Conservation (phyloP, 2,329 filamentous ascomycete genomes). For the Decorospora gaudefroyi region DNA sequence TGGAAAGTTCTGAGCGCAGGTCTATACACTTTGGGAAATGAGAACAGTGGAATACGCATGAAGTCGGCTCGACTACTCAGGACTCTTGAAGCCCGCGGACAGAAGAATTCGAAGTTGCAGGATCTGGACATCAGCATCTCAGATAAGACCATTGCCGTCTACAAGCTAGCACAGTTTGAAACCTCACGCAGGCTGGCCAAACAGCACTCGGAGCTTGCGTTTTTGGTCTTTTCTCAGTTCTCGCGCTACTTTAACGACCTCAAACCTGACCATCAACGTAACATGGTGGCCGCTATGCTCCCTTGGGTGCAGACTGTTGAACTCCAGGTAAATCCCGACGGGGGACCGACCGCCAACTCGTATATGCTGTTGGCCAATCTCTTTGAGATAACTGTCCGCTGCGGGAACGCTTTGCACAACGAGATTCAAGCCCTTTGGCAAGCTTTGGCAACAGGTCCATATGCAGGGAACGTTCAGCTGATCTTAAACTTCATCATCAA, state of each 20-base stretch:
- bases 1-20: constrained; percentile 90
- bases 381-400: constrained; percentile 94
- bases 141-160: constrained; percentile 97
- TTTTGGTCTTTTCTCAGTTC: constrained; percentile 95
- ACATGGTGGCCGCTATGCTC: constrained; percentile 90
- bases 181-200: constrained; percentile 88
- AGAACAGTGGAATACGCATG: constrained; percentile 84
- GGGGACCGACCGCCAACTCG: constrained; percentile 85
- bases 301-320: constrained; percentile 97
- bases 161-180: constrained; percentile 96
- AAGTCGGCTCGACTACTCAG: constrained; percentile 83
- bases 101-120: constrained; percentile 86
- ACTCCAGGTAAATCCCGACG: constrained; percentile 87
- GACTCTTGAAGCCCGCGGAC: constrained; percentile 79
- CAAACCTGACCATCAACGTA: constrained; percentile 80
- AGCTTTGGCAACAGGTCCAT: constrained; percentile 87
- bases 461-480: constrained; percentile 90
- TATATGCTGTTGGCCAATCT: constrained; percentile 95
- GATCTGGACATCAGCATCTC: constrained; percentile 98
- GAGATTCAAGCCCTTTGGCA: constrained; percentile 98
- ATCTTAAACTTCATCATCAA: constrained; percentile 96
- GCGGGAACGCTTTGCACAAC: constrained; percentile 84
- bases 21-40: constrained; percentile 89
- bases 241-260: constrained; percentile 90
- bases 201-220: constrained; percentile 85